Conservation (phyloP, 2,329 filamentous ascomycete genomes). For the Cercospora sp. region DNA sequence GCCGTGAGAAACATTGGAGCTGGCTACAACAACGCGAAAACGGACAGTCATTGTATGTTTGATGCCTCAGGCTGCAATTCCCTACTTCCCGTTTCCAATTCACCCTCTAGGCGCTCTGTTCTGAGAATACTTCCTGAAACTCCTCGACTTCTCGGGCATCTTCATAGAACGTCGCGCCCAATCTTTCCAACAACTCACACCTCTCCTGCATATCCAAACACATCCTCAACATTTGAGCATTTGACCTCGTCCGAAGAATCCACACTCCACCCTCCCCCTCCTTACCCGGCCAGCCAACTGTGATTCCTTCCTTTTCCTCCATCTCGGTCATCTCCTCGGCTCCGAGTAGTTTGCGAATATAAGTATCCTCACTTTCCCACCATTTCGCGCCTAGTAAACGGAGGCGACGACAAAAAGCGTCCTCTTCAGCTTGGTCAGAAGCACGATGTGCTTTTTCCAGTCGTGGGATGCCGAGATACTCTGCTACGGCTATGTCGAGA, state of each 20-base stretch:
- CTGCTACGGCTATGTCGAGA: constrained; percentile 4
- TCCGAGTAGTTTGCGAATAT: neutral
- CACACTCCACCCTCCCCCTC: neutral
- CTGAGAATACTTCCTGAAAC: neutral
- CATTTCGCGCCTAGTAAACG: constrained; percentile 7
- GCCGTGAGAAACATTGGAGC: neutral
- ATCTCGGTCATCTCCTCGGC: neutral
- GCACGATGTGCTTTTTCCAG: neutral
- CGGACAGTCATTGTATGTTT: neutral
- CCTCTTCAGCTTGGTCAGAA: neutral
- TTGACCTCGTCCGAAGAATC: no score
- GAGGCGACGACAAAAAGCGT: neutral
- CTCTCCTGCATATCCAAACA: neutral
- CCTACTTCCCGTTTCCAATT: neutral
- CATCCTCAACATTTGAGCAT: no score
- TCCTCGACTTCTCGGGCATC: neutral
- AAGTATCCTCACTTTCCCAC: constrained; percentile 4
- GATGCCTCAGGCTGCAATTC: neutral
- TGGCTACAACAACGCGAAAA: no score
- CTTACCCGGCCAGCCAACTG: neutral
- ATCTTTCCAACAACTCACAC: neutral
- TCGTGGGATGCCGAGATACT: neutral
- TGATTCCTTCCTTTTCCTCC: neutral
- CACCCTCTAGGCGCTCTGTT: neutral
- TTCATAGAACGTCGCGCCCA: neutral